phyloP scores from a whole-genome alignment of 805 yeast species.

The Ogataea methylovora region DNA sequence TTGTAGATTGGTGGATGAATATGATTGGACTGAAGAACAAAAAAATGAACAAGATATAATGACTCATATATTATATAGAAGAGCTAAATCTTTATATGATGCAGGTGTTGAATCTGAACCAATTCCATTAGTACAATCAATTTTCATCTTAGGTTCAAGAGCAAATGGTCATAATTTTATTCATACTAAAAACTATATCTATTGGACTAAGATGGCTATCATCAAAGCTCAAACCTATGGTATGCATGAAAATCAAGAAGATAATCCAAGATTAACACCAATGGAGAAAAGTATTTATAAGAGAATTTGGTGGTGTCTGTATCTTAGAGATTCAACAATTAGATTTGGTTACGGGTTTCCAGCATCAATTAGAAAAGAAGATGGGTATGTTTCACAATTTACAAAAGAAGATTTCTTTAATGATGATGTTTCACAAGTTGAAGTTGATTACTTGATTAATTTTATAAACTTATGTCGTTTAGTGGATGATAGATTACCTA shows the following conservation, averaged over 20 bases:
- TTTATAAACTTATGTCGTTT: slow-evolving; percentile 56
- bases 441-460: slow-evolving; percentile 45
- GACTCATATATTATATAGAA: slow-evolving; percentile 22
- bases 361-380: slow-evolving; percentile 55
- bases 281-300: slow-evolving; percentile 41
- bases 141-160: slow-evolving; percentile 39
- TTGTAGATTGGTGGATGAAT: slow-evolving; percentile 49
- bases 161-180: slow-evolving; percentile 55
- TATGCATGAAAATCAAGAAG: slow-evolving; percentile 43
- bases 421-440: slow-evolving; percentile 31
- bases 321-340: slow-evolving; percentile 56
- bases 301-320: slow-evolving; percentile 73
- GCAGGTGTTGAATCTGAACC: slow-evolving; percentile 64
- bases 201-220: slow-evolving; percentile 69
- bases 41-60: slow-evolving; percentile 39
- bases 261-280: slow-evolving; percentile 4
- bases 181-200: too few relatives aligned
- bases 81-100: slow-evolving; percentile 60
- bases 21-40: slow-evolving; percentile 40
- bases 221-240: slow-evolving; percentile 73
- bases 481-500: slow-evolving; percentile 41
- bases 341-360: slow-evolving; percentile 78
- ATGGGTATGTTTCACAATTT: slow-evolving; percentile 75
- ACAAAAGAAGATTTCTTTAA: slow-evolving; percentile 60
- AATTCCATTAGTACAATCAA: slow-evolving; percentile 51